Percentiles rank a stretch among this genome's conserved stretches.
These are phyloP conservation scores for Verbena officinalis DNA, from an alignment of 257 asterid species.

Conservation along the genomic window DNA sequence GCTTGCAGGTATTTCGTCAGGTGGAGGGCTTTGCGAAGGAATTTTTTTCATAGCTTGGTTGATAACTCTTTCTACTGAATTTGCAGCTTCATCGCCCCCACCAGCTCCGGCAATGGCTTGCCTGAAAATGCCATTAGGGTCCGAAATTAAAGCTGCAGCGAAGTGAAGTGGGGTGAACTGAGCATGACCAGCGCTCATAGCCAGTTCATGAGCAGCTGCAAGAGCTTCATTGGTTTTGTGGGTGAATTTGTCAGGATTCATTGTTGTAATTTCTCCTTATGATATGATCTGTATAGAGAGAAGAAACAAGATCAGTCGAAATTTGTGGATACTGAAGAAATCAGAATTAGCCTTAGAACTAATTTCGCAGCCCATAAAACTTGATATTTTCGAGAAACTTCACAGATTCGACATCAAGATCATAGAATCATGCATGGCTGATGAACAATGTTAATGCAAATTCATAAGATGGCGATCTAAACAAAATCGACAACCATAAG, in stretches of 20 bases:
- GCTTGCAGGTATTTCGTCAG: slow-evolving; percentile 64
- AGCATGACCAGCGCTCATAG: slow-evolving; percentile 62
- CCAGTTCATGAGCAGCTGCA: slow-evolving; percentile 67
- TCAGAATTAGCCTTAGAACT: neutral
- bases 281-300: slow-evolving; percentile 18
- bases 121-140: slow-evolving; percentile 55
- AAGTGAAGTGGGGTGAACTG: slow-evolving; percentile 72
- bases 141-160: slow-evolving; percentile 53
- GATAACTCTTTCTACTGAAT: slow-evolving; percentile 48
- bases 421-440: too few species aligned
- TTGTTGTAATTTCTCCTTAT: neutral
- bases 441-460: too few species aligned
- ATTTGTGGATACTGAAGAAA: neutral
- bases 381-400: too few species aligned
- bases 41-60: slow-evolving; percentile 55
- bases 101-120: slow-evolving; percentile 63
- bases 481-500: neutral
- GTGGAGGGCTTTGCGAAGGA: slow-evolving; percentile 65
- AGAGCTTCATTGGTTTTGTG: slow-evolving; percentile 74
- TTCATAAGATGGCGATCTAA: neutral
- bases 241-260: slow-evolving; percentile 82
- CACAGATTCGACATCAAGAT: too few species aligned
- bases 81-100: slow-evolving; percentile 57
- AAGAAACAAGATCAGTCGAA: neutral
- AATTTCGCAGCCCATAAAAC: neutral